A percentile compares a stretch with the other conserved stretches of the same genome.
phyloP scores from a whole-genome alignment of 2,329 filamentous ascomycete species.

The Cytospora mali region DNA sequence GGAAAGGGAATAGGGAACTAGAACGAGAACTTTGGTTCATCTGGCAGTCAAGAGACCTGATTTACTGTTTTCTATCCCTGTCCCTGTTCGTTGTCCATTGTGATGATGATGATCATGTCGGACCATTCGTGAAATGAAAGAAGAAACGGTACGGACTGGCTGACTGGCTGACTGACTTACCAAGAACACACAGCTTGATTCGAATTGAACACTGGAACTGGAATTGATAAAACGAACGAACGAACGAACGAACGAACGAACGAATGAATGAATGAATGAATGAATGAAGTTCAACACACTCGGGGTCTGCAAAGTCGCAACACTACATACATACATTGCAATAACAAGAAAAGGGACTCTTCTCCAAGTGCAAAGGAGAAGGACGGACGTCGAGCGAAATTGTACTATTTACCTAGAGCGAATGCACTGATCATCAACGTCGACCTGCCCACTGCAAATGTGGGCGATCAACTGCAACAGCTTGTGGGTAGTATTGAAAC shows the following conservation, averaged over 20 bases:
- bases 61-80: neutral
- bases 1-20: neutral
- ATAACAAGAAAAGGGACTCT: too few species aligned
- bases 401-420: too few species aligned
- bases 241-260: too few species aligned
- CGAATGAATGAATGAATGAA: too few species aligned
- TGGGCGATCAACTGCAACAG: neutral
- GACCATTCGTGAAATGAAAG: neutral
- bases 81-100: neutral
- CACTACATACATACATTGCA: too few species aligned
- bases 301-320: too few species aligned
- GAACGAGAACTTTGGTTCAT: too few species aligned
- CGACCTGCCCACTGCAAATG: neutral
- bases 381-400: neutral
- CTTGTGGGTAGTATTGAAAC: neutral
- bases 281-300: neutral
- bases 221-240: too few species aligned
- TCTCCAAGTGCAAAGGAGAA: neutral
- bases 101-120: too few species aligned
- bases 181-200: neutral
- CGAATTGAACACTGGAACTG: neutral
- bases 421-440: neutral
- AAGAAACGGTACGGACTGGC: too few species aligned
- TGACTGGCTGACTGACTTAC: too few species aligned
- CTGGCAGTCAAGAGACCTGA: neutral